Base-by-base conservation (phyloP, 108 stramenopile species). In the Aurantiochytrium sp. region DNA sequence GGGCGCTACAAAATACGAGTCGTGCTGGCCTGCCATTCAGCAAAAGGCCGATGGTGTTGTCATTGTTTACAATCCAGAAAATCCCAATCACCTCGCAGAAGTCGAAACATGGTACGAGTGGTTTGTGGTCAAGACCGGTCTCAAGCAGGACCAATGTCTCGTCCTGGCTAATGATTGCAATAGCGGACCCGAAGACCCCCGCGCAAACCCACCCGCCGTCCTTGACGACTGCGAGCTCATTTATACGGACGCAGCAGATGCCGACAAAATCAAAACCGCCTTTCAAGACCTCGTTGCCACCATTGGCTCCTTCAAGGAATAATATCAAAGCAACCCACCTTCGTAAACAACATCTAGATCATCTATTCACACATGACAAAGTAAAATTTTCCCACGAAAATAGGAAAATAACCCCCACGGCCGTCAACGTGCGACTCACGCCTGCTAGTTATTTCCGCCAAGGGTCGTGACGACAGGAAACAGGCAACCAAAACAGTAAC, bases 91-190 rank as follows among this genome's bases (percentile, higher is more conserved):
- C 51, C 12, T 45, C n/a, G 45, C 76, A n/a, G 76, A 83, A 45
- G 76, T 83, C n/a, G 76, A 83, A 23, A 83, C 76, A 12, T 83
- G 76, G 76, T 83, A 83, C 51, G 76, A 83, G 76, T 83, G 76
- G 76, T 83, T 83, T 3, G 76, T 83, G 6, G 51, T 25, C 49
- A 47, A 53, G 23, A 28, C 76, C 0, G 76, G 76, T 18, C 76
- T 83, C 25, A 83, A 53, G 45, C 51, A 21, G 51, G 76, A 83
- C 12, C 76, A 83, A 4, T 47, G 45, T 16, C 51, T 83, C 25
- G 28, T 83, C 6, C 51, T 83, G 2, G 76, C 76, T 8, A 83
- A 83, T 35, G 76, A 83, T 23, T 3, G 76, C 49, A 83, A 83
- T 1, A 83, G 76, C 51, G 76, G 76, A 23, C 45, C 45, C 51